Conservation (phyloP, 1,139 yeast genomes). For the Kazachstania sp. region DNA sequence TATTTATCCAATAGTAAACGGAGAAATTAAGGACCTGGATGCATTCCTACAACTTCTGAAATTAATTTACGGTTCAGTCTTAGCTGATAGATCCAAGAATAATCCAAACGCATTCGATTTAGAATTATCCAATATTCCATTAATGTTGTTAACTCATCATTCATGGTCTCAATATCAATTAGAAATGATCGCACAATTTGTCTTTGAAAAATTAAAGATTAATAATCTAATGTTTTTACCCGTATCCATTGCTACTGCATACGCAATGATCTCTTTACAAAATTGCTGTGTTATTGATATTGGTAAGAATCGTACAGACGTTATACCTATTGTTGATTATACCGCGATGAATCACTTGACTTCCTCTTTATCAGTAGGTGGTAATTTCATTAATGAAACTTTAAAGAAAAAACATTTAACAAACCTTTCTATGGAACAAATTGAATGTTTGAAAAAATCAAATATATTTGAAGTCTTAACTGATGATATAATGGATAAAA, state of each 20-base stretch:
- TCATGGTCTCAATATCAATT: conserved; percentile 62
- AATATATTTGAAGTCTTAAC: conserved; percentile 71
- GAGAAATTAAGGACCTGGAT: conserved; percentile 54
- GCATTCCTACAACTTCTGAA: conserved; percentile 67
- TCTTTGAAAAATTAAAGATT: conserved; percentile 63
- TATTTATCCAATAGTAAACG: conserved; percentile 49
- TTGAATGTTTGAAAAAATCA: conserved; percentile 69
- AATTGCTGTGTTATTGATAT: conserved; percentile 70
- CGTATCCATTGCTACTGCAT: conserved; percentile 59
- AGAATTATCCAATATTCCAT: conserved; percentile 36
- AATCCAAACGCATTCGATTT: conserved; percentile 42
- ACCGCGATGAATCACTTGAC: conserved; percentile 51
- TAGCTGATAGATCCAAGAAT: conserved; percentile 27
- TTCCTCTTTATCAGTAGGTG: conserved; percentile 49
- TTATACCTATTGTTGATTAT: conserved; percentile 70
- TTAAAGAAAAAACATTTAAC: conserved; percentile 47
- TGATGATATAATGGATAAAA: conserved; percentile 47
- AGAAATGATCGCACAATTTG: conserved; percentile 65
- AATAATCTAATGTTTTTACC: conserved; percentile 70
- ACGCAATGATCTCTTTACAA: conserved; percentile 58
- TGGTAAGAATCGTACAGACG: conserved; percentile 67
- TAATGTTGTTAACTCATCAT: conserved; percentile 55
- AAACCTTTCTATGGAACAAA: conserved; percentile 45
- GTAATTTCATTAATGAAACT: conserved; percentile 48
- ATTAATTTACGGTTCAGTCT: conserved; percentile 48